phyloP scores from a whole-genome alignment of 2,329 filamentous ascomycete genomes.

The Claviceps humidiphila region DNA sequence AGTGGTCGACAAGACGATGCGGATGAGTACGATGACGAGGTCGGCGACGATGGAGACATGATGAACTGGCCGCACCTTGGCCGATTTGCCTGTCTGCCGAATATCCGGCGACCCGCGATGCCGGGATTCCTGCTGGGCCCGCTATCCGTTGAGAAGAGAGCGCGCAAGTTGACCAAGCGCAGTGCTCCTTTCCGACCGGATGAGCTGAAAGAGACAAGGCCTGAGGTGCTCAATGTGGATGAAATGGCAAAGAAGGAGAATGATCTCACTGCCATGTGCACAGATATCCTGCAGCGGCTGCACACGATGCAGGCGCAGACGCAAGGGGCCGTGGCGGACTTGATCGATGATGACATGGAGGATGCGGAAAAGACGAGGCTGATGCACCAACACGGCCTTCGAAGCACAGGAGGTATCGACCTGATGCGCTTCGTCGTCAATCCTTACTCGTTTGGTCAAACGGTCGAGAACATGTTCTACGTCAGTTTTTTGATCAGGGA shows the following conservation, averaged over 20 bases:
- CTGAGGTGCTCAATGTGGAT: slow-evolving; percentile 61
- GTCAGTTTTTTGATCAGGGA: slow-evolving; percentile 88
- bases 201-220: slow-evolving; percentile 56
- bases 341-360: slow-evolving; percentile 32
- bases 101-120: slow-evolving; percentile 60
- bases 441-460: slow-evolving; percentile 81
- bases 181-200: slow-evolving; percentile 57
- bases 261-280: slow-evolving; percentile 66
- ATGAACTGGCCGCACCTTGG: slow-evolving; percentile 83
- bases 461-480: slow-evolving; percentile 94
- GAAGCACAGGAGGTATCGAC: slow-evolving; percentile 57
- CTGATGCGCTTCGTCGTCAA: slow-evolving; percentile 84
- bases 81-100: slow-evolving; percentile 58
- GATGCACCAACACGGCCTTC: slow-evolving; percentile 53
- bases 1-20: slow-evolving; percentile 36
- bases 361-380: slow-evolving; percentile 35
- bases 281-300: slow-evolving; percentile 56
- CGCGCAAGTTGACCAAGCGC: slow-evolving; percentile 56
- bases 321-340: slow-evolving; percentile 30
- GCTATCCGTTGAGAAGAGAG: slow-evolving; percentile 76
- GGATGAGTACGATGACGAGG: slow-evolving; percentile 41
- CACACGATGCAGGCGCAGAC: slow-evolving; percentile 31
- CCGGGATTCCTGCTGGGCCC: slow-evolving; percentile 80
- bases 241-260: slow-evolving; percentile 68
- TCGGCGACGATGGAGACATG: slow-evolving; percentile 61